Evolutionary conservation across 2,329 filamentous ascomycete genomes (phyloP).

Genomic region (Colletotrichum sp.): DNA sequence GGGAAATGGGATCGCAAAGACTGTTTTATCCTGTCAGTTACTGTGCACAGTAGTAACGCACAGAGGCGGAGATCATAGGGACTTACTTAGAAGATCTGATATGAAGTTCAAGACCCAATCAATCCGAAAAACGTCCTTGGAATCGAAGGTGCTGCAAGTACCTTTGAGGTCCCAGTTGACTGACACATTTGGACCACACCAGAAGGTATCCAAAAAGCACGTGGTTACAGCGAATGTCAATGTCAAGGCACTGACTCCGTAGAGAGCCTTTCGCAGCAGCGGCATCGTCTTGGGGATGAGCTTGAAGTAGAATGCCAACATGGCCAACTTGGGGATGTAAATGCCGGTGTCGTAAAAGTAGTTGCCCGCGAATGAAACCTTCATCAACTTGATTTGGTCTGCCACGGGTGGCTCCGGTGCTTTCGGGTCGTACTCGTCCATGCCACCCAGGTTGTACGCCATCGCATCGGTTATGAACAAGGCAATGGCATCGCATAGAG

Average conservation of each 20-base stretch:
- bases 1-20: conserved; percentile 26
- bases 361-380: conserved; percentile 33
- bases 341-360: conserved; percentile 36
- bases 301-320: conserved; percentile 32
- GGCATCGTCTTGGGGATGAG: conserved; percentile 30
- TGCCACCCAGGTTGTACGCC: conserved; percentile 30
- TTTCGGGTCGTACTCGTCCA: conserved; percentile 27
- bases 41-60: accelerated
- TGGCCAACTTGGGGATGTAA: conserved; percentile 32
- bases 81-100: conserved; percentile 27
- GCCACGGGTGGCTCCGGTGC: background rate
- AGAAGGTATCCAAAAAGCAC: conserved; percentile 32
- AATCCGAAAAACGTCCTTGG: conserved; percentile 29
- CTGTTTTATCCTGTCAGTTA: background rate
- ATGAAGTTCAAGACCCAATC: conserved; percentile 32
- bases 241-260: conserved; percentile 26
- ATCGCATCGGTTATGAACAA: conserved; percentile 29
- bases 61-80: accelerated
- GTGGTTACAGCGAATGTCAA: conserved; percentile 27
- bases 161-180: conserved; percentile 31
- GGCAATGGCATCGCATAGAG: conserved; percentile 28
- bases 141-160: conserved; percentile 28
- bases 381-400: conserved; percentile 27
- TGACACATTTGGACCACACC: conserved; percentile 30
- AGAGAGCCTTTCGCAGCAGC: conserved; percentile 25